Evolutionary conservation across 495 filamentous ascomycete species (phyloP), one percentile per base, ranked within the genome.

Genomic region (Hypomontagnella monticulosa): DNA sequence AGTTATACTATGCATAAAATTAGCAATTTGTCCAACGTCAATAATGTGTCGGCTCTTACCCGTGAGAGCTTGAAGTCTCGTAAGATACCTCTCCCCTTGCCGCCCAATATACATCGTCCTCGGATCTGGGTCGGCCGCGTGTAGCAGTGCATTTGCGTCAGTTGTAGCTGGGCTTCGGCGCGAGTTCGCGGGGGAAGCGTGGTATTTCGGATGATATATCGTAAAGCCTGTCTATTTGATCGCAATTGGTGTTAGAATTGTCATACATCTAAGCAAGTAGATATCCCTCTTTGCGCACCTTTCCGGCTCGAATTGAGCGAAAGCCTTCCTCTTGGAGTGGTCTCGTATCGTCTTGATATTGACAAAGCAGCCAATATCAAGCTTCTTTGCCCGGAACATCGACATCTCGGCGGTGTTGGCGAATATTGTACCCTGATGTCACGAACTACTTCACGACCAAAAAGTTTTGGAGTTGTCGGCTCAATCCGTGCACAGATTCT

Each of bases 101-200:
- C 96, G 55, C 91, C 93, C 62, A 91, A 84, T 34, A 97, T 87
- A 79, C 96, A 98, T 52, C 95, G 83, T 75, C 97, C 97, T 76
- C 88, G 87, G 73, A 99, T 93, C 80, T 97, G 93, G 49, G 95
- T 97, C 20, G 90, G 85, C 44, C 93, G 85, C 11, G 96, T 98
- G 77, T 97, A 97, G 82, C 84, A 83, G 78, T 97, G 91, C 96
- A 97, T 98, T 78, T 93, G 87, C 8, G 91, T 88, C 49, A 99
- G 85, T 77, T 97, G 87, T 23, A 99, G 83, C 80, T 97, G 93
- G 37, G 96, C 95, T 73, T 93, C 89, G 53, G 91, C 93, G 63
- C 95, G 88, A 19, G 87, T 87, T 64, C 93, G 87, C 47, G 85
- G 81, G 5, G 93, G 88, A 15, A 99, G 89, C 8, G 85, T 88